Evolutionary conservation across 2,329 filamentous ascomycete genomes (phyloP), one percentile per base, ranked within the genome.

Genomic region (Fusarium sp.): DNA sequence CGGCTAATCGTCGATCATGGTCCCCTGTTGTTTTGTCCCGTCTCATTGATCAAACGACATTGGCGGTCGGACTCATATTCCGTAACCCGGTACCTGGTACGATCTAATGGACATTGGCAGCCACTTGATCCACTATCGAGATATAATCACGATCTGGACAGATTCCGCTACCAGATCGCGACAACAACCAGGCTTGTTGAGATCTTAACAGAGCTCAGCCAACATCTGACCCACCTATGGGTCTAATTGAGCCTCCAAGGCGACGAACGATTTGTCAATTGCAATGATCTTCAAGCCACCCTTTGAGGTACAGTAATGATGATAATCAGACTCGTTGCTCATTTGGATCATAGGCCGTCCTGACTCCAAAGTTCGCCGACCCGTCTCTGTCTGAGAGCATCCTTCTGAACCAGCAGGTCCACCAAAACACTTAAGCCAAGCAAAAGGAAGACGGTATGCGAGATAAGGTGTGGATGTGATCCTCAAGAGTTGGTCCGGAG

Each of bases 61-160:
- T 49, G 48, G 49, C 28, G 49, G 18, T 62, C 39, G 62, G 59
- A 25, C 44, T 55, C 51, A 60, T 23, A 23, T 56, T 69, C 53
- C 52, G n/a, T 31, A 46, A 65, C 60, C 68, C 61, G 65, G 68
- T 66, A 56, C 68, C 62, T 63, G 64, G 68, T 63, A 56, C 53
- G 51, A 62, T 62, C 57, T 56, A 64, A 55, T 51, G 62, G 28
- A 57, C 58, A 58, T 66, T 52, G 11, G 51, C 53, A 67, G 64
- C 71, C 71, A 67, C 64, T 54, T 64, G 50, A 67, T 66, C 60
- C 67, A 69, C 65, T 69, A 74, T 73, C 71, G 61, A 74, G 69
- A 74, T 74, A 49, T 51, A 52, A 69, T 67, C 57, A 48, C 71
- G 71, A 74, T 74, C 64, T 51, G 48, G 48, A 34, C 44, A 61